Percentiles rank a stretch among this genome's conserved stretches.
Conservation (phyloP, 345 rosid genomes). For the Salix arbutifolia region DNA sequence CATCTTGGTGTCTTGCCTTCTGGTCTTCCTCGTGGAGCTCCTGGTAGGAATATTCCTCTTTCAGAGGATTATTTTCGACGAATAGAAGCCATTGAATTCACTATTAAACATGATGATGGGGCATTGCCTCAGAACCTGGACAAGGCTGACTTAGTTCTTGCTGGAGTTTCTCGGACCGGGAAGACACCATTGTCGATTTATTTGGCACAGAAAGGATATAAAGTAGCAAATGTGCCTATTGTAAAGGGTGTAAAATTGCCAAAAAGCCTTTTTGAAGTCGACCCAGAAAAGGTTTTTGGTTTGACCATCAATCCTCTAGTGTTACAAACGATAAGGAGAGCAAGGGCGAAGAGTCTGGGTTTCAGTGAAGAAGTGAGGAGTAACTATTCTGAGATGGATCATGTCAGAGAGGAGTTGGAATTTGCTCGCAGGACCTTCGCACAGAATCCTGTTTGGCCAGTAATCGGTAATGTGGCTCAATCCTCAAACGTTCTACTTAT, state of each 20-base stretch:
- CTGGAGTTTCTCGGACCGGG: constrained; percentile 80
- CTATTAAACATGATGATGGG: constrained; percentile 87
- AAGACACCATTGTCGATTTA: constrained; percentile 83
- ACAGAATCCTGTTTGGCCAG: constrained; percentile 81
- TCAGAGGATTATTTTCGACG: constrained; percentile 63
- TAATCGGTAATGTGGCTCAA: constrained; percentile 47
- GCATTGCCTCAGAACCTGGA: constrained; percentile 66
- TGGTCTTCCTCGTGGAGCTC: constrained; percentile 76
- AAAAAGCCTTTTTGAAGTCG: constrained; percentile 53
- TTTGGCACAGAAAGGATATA: constrained; percentile 78
- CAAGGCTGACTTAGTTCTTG: constrained; percentile 66
- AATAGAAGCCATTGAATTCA: constrained; percentile 82
- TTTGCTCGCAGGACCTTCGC: constrained; percentile 59
- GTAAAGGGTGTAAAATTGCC: constrained; percentile 71
- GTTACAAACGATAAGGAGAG: constrained; percentile 64
- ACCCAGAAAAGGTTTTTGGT: constrained; percentile 67
- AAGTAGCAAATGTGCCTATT: constrained; percentile 81
- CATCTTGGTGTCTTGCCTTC: constrained; percentile 81
- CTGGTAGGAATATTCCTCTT: constrained; percentile 46
- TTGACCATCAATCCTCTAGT: constrained; percentile 67
- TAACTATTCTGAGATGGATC: constrained; percentile 71
- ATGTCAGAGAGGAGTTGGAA: constrained; percentile 64
- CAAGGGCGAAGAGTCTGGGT: constrained; percentile 71
- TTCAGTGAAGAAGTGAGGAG: constrained; percentile 45
- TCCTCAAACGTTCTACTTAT: not conserved